phyloP scores from a whole-genome alignment of 139 green algal species.

The Chlorella sp. region DNA sequence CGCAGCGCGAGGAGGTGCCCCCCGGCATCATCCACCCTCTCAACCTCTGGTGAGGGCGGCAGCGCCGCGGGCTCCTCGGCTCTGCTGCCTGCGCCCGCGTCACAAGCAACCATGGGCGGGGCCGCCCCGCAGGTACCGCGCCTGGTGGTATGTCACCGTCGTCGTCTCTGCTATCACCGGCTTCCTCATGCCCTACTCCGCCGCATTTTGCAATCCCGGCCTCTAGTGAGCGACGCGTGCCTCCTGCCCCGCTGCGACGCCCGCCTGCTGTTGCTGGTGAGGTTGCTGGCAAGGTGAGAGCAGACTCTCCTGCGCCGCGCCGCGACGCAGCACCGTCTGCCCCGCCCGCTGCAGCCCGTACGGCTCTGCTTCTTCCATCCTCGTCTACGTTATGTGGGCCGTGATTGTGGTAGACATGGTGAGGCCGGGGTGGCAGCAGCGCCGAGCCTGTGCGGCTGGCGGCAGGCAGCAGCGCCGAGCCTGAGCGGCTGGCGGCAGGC shows the following conservation, averaged over 20 bases:
- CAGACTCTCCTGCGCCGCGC: too few relatives aligned
- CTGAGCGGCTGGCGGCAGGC: too few relatives aligned
- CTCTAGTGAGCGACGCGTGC: conserved; percentile 19
- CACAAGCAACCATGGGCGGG: not conserved
- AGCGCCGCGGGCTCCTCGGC: not conserved
- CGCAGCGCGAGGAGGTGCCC: not conserved
- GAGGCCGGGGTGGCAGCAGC: too few relatives aligned
- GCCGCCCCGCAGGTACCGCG: not conserved
- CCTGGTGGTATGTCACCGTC: conserved; percentile 29
- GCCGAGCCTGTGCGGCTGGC: too few relatives aligned
- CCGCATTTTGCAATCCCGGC: conserved; percentile 7
- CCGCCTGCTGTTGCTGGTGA: too few relatives aligned
- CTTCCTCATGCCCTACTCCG: conserved; percentile 31
- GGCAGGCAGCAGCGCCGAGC: too few relatives aligned
- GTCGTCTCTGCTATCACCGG: conserved; percentile 26
- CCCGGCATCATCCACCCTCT: conserved; percentile 22
- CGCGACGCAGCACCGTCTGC: too few relatives aligned
- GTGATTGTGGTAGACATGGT: too few relatives aligned
- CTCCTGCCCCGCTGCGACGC: too few relatives aligned
- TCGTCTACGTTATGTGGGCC: conserved; percentile 13
- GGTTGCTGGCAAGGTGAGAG: too few relatives aligned
- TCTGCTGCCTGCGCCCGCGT: not conserved
- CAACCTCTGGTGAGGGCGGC: not conserved
- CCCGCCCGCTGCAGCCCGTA: conserved; percentile 2
- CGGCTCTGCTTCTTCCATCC: not conserved